phyloP scores from a whole-genome alignment of 148 eudicot species.

The Dysphania ambrosioides region DNA sequence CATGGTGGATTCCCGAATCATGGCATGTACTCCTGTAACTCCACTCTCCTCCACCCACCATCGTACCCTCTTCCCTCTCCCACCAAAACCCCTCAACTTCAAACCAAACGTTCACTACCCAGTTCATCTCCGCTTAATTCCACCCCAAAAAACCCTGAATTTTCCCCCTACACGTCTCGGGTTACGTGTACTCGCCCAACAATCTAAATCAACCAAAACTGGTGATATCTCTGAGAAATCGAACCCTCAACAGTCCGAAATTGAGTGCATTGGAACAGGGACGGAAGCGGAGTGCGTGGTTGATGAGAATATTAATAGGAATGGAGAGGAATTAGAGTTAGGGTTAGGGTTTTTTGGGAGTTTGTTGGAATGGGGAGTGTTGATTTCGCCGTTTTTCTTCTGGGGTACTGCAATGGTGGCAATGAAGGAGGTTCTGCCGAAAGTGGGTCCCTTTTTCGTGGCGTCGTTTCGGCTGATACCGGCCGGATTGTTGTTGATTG shows the following conservation, averaged over 20 bases:
- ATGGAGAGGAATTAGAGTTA: constrained; percentile 17
- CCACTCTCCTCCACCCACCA: constrained; percentile 10
- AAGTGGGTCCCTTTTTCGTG: constrained; percentile 71
- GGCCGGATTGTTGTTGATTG: constrained; percentile 71
- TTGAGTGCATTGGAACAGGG: constrained; percentile 61
- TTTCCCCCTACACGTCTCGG: background rate
- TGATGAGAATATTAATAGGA: background rate
- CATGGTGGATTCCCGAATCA: too few species aligned
- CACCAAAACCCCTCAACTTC: background rate
- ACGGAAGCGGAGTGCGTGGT: constrained; percentile 47
- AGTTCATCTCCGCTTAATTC: background rate
- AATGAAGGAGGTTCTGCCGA: constrained; percentile 91
- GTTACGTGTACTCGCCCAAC: background rate
- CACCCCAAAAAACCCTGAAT: background rate
- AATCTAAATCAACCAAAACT: background rate
- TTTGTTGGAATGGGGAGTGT: constrained; percentile 63
- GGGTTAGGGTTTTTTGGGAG: constrained; percentile 21
- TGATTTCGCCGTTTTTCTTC: constrained; percentile 93
- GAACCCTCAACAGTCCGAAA: background rate
- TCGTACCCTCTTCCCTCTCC: background rate
- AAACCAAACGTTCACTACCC: background rate
- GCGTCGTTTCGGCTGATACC: constrained; percentile 77
- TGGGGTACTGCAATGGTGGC: constrained; percentile 99
- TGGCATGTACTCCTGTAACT: constrained; percentile 23
- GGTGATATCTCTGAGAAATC: constrained; percentile 11